Base-by-base conservation (phyloP, 495 filamentous ascomycete species). In the Aspergillus asperescens region DNA sequence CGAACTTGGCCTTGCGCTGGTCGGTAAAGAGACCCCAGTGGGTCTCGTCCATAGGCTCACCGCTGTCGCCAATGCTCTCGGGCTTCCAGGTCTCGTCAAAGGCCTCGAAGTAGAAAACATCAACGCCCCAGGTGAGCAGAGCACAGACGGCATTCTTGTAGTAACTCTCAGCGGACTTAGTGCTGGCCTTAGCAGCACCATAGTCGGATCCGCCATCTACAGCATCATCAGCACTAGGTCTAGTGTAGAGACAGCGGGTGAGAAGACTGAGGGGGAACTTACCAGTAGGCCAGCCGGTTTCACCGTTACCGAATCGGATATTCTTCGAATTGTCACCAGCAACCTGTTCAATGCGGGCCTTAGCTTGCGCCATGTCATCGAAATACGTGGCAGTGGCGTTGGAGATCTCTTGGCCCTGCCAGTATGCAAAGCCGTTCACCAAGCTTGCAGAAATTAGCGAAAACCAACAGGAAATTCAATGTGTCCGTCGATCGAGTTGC, bases 21-120 rank as follows among this genome's bases (percentile, higher is more conserved):
- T 72, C 74, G 20, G 76, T 83, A 77, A 80, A 87, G 6, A 85
- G 80, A 59, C 88, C 88, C 88, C 88, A 92, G 61, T 86, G 81
- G 42, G 78, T 84, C 80, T 92, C 88, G 58, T 86, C 78, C 58
- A 72, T 77, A n/a, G 71, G 56, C 62, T 75, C 59, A 49, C 87
- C 87, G 65, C 85, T 82, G 62, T 88, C 81, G 55, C 85, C 86
- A 56, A 78, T 72, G 63, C 78, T 81, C 22, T 73, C 63, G 50
- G 86, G 86, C 83, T 92, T 92, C 82, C 84, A 89, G 52, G 80
- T 70, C 81, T 89, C 86, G 59, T 88, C 85, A 63, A 87, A 90
- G 39, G 88, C 87, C 77, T 90, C 87, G 59, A 91, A 91, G 67
- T 82, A 86, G 75, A 90, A 92, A 52, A 87, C 81, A 63, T 89